Evolutionary conservation across 1,284 basidiomycete species (phyloP), one percentile per base, ranked within the genome.

Genomic region (Cryptococcus sp.): DNA sequence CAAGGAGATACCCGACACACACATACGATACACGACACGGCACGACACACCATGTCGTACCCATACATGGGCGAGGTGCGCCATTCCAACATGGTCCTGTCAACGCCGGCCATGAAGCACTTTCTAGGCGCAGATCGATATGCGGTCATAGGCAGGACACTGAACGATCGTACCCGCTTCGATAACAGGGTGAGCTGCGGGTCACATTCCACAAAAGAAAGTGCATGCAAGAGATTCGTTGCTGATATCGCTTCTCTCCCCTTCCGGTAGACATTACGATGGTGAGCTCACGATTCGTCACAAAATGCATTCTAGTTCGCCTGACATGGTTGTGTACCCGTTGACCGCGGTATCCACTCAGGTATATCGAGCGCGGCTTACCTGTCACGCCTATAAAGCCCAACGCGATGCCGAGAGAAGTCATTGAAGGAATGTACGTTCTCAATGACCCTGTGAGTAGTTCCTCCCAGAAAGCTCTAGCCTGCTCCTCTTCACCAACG

Each of bases 311-410:
- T 34, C 8, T 5, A 2, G 13, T 34, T 10, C 13, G 29, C 13
- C 29, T 13, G 2, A 13, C 8, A 4, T 10, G 8, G 5, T 34
- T 10, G 8, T 10, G 29, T 34, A 10, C 8, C 8, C 13, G 29
- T 13, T 52, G 40, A 43, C 25, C 22, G 5, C 20, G 20, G 2
- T 5, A 3, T 17, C 26, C 22, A 19, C 37, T 19, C 54, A 84
- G 89, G 89, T 92, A 91, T 74, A 80, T 86, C 62, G 79, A 74
- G 7, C 84, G 86, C 57, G 75, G 81, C 26, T 52, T 74, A 37
- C 58, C 67, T 3, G 74, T 78, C 50, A 82, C 84, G 62, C 72
- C 83, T 5, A 86, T 91, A 16, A 87, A 84, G 1, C 89, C 67
- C 5, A 51, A 48, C 55, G 26, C 56, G 22, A 55, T 59, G 41